Conservation (phyloP, 495 filamentous ascomycete genomes). For the Penicillium nucicola region DNA sequence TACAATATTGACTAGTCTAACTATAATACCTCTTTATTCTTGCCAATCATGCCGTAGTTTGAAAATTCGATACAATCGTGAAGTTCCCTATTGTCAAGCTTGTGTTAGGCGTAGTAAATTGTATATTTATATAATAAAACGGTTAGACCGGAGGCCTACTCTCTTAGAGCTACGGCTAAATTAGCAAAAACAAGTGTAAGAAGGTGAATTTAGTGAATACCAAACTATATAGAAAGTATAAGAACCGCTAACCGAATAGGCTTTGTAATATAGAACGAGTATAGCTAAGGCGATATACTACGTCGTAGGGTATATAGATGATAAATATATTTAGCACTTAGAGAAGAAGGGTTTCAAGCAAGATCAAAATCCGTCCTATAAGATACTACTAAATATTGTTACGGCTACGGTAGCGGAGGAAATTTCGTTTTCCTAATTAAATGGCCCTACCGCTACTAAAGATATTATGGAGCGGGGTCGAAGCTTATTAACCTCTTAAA, state of each 20-base stretch:
- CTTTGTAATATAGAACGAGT: background rate
- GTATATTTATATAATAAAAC: background rate
- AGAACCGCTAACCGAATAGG: background rate
- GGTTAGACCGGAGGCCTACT: background rate
- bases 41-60: background rate
- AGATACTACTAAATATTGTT: background rate
- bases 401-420: background rate
- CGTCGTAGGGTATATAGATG: background rate
- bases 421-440: background rate
- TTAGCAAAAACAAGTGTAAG: background rate
- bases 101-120: background rate
- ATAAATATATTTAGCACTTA: background rate
- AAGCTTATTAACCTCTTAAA: background rate
- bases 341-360: background rate
- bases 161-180: background rate
- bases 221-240: background rate
- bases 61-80: background rate
- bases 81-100: background rate
- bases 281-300: background rate
- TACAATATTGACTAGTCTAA: background rate
- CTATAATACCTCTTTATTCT: background rate
- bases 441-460: background rate
- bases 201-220: background rate
- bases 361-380: background rate
- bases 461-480: background rate